Base-by-base conservation (phyloP, 1,139 yeast species). In the Suhomyces bribrorum region DNA sequence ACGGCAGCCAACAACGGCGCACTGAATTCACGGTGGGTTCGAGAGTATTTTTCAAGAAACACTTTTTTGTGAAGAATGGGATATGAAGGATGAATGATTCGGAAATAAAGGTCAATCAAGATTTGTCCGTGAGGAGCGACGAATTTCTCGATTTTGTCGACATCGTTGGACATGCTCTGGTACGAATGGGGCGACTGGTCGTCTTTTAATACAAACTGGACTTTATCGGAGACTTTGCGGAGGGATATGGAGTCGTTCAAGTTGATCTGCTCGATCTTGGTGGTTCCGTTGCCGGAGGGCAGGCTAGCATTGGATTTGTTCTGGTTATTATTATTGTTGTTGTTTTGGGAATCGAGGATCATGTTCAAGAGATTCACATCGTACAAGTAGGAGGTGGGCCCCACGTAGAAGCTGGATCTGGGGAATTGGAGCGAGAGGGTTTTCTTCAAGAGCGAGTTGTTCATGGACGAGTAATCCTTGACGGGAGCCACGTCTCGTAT, bases 71-170 rank as follows among this genome's bases (percentile, higher is more conserved):
- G 92, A 39, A 85, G 59, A 13, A 85, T 82, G 1, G 94, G 94
- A 58, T 83, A 83, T 3, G 84, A 79, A 0, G 92, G 92, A 56
- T 85, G 94, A 15, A 85, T 77, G n/a, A 83, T 75, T 46, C 85
- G 69, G 57, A 85, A 85, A 52, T 84, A 85, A 18, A 84, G 68
- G 50, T 84, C 86, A 29, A 85, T 79, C 38, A 85, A 64, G 7
- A 78, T 75, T 49, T 80, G 85, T 1, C 94, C 94, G 59, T 83
- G 86, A 0, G 94, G 94, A 13, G 86, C 82, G 26, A 85, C 81
- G 45, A 83, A 72, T 50, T 76, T 73, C 53, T 85, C 94, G 16
- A 85, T 84, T 17, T 81, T 68, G 52, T 85, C 90, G 5, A 83
- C 83, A 47, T 80, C 86, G 46, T 75, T 73, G 32, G 84, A 84